phyloP scores from a whole-genome alignment of 768 basidiomycete genomes.

The Lanmaoa pseudosensibilis region DNA sequence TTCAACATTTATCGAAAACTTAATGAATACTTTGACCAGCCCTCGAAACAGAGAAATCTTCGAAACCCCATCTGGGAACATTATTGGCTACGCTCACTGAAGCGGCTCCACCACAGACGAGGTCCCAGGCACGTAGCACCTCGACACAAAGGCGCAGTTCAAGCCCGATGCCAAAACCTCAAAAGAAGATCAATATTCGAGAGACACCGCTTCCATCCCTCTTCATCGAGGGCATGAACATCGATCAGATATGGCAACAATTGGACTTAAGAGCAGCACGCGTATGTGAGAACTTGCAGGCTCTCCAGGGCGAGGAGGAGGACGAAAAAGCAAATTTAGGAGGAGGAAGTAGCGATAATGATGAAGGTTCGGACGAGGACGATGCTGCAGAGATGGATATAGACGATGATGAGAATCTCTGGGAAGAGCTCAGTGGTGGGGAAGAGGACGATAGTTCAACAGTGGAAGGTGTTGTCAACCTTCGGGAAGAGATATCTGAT shows the following conservation, averaged over 20 bases:
- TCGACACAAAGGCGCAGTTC: constrained; percentile 44
- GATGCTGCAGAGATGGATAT: constrained; percentile 34
- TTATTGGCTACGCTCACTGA: constrained; percentile 69
- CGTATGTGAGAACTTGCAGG: constrained; percentile 68
- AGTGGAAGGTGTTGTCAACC: constrained; percentile 25
- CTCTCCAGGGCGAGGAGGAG: constrained; percentile 54
- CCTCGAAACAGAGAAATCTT: constrained; percentile 63
- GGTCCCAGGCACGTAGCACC: constrained; percentile 55
- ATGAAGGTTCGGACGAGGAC: constrained; percentile 33
- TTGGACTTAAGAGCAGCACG: constrained; percentile 76
- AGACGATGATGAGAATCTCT: constrained; percentile 24
- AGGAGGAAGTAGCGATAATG: constrained; percentile 14
- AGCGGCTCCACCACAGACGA: constrained; percentile 69
- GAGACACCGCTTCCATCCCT: constrained; percentile 76
- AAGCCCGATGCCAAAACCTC: constrained; percentile 35
- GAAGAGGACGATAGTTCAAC: constrained; percentile 31
- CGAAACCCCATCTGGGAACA: constrained; percentile 60
- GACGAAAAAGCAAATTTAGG: constrained; percentile 20
- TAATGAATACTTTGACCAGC: constrained; percentile 40
- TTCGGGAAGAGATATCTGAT: constrained; percentile 42
- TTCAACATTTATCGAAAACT: constrained; percentile 1
- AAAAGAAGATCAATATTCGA: constrained; percentile 36
- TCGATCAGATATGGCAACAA: constrained; percentile 93
- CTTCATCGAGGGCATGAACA: constrained; percentile 74
- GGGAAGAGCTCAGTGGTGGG: constrained; percentile 28